Conservation (phyloP, 805 yeast species). For the Geotrichum ghanense region DNA sequence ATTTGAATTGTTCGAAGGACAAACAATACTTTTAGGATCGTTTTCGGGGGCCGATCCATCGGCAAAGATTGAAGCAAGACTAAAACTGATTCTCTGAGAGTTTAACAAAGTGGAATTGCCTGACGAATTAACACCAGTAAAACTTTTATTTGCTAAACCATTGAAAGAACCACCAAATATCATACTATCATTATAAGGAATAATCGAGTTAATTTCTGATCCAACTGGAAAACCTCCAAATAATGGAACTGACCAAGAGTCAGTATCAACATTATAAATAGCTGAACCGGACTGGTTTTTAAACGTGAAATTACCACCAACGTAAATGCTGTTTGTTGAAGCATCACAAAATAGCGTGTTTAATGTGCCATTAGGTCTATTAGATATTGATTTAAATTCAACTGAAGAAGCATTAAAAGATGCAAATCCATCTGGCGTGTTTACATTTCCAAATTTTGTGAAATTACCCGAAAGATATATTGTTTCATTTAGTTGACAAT, state of each 20-base stretch:
- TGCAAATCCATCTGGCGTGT: conserved; percentile 17
- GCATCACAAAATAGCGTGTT: conserved; percentile 37
- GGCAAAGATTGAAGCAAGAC: conserved; percentile 15
- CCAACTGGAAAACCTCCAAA: conserved; percentile 67
- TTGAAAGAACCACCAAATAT: conserved; percentile 73
- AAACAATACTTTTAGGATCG: conserved; percentile 31
- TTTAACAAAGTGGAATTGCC: conserved; percentile 6
- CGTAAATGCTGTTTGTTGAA: conserved; percentile 41
- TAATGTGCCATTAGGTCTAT: conserved; percentile 29
- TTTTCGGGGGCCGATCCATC: conserved; percentile 12
- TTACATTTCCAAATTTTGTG: conserved; percentile 14
- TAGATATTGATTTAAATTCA: conserved; percentile 13
- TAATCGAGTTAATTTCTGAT: conserved; percentile 51
- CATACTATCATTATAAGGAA: conserved; percentile 35
- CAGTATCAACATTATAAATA: conserved; percentile 41
- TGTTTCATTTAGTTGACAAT: conserved; percentile 16
- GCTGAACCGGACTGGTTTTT: conserved; percentile 47
- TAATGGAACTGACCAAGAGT: conserved; percentile 37
- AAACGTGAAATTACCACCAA: conserved; percentile 69
- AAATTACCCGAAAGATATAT: conserved; percentile 23
- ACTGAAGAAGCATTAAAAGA: conserved; percentile 17
- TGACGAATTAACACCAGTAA: conserved; percentile 19
- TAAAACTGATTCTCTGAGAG: conserved; percentile 16
- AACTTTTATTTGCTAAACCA: conserved; percentile 42
- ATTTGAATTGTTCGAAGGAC: conserved; percentile 35